These are phyloP conservation scores for Aquanectria penicillioides DNA, from an alignment of 2,329 filamentous ascomycete species.

Conservation along the genomic window DNA sequence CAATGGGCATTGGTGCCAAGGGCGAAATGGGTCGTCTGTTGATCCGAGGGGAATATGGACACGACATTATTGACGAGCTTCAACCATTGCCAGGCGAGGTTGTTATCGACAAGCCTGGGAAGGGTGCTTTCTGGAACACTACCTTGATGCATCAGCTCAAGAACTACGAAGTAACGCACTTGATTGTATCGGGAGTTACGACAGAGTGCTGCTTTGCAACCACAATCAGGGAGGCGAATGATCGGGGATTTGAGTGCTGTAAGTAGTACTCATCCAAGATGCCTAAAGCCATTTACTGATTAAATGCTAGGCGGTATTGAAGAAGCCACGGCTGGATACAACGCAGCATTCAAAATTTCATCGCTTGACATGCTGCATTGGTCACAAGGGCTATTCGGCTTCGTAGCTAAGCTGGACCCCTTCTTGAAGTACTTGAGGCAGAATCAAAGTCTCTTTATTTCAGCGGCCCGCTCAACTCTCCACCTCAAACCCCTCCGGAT, in stretches of 20 bases:
- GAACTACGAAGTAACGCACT: constrained; percentile 62
- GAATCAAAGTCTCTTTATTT: background rate
- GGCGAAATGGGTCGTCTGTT: constrained; percentile 64
- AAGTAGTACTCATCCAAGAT: constrained; percentile 60
- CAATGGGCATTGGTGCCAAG: constrained; percentile 59
- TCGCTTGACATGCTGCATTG: constrained; percentile 61
- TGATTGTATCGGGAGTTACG: constrained; percentile 67
- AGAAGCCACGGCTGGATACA: constrained; percentile 8
- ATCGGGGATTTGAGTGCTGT: constrained; percentile 70
- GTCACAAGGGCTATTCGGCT: constrained; percentile 58
- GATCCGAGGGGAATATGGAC: constrained; percentile 63
- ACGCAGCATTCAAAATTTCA: constrained; percentile 23
- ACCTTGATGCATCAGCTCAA: constrained; percentile 55
- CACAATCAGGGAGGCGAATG: constrained; percentile 65
- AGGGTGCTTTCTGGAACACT: constrained; percentile 69
- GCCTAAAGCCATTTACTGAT: constrained; percentile 56
- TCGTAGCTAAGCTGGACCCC: constrained; percentile 7
- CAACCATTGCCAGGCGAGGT: constrained; percentile 60
- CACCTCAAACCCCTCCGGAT: constrained; percentile 4
- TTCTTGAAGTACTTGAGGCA: constrained; percentile 3
- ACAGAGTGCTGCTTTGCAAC: constrained; percentile 67
- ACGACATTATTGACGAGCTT: constrained; percentile 65
- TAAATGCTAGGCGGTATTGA: constrained; percentile 22
- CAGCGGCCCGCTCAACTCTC: background rate
- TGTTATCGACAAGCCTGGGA: constrained; percentile 68